Percentiles rank a stretch among this genome's conserved stretches.
These are phyloP conservation scores for Cetraspora pellucida DNA, from an alignment of 192 early-diverging fungal species.

Conservation along the genomic window DNA sequence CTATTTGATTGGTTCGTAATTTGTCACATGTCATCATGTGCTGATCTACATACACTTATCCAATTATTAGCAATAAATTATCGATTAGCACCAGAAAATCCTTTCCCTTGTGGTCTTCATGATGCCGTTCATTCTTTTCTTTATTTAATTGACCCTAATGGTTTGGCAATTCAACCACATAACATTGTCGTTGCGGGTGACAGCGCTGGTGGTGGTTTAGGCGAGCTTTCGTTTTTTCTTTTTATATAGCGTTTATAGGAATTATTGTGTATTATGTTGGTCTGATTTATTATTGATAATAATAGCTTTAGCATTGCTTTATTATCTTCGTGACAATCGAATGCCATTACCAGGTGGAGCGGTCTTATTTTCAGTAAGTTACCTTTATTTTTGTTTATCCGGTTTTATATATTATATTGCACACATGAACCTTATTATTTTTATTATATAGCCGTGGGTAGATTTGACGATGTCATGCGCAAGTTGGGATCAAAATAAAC, in stretches of 20 bases:
- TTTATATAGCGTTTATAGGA: too few species aligned
- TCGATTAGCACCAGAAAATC: constrained; percentile 45
- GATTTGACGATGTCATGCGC: constrained; percentile 57
- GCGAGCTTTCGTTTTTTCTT: background rate
- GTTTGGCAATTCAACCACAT: constrained; percentile 54
- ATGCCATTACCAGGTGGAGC: constrained; percentile 53
- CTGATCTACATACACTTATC: too few species aligned
- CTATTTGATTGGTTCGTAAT: background rate
- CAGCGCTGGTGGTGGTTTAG: constrained; percentile 72
- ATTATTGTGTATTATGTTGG: too few species aligned
- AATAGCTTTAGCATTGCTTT: constrained; percentile 54
- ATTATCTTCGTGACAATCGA: constrained; percentile 61
- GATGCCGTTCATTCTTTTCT: constrained; percentile 61
- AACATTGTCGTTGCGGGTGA: constrained; percentile 70
- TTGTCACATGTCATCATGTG: background rate
- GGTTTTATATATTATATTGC: too few species aligned
- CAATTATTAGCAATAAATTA: constrained; percentile 43
- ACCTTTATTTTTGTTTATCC: constrained; percentile 1
- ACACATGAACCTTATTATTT: too few species aligned
- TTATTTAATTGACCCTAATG: constrained; percentile 50
- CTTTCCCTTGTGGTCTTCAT: constrained; percentile 64
- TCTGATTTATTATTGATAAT: background rate
- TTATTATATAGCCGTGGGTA: constrained; percentile 52
- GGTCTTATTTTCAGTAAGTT: constrained; percentile 61
- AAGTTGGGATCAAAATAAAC: constrained; percentile 47